Evolutionary conservation across 225 moss, liverwort and hornwort genomes (phyloP).

Genomic region (Antitrichia curtipendula): DNA sequence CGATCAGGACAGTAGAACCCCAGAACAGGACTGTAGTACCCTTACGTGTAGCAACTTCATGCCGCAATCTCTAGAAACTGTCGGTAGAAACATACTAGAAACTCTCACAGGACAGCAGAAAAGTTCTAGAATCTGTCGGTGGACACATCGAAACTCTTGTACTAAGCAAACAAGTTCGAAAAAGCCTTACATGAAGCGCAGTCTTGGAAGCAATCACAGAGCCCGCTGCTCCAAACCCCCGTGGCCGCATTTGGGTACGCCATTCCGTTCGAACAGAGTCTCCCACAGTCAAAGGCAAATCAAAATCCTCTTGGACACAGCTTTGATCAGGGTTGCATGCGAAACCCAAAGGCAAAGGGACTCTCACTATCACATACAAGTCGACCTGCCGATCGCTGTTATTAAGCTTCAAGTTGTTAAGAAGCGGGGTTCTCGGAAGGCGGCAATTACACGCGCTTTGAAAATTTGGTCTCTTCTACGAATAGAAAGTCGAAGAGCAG

Average conservation of each 20-base stretch:
- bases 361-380: too few species aligned
- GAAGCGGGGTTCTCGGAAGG: not conserved
- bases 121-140: not conserved
- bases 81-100: not conserved
- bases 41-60: not conserved
- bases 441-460: not conserved
- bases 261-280: not conserved
- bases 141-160: too few species aligned
- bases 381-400: not conserved
- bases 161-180: not conserved
- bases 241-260: not conserved
- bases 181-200: not conserved
- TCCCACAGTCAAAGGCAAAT: not conserved
- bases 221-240: not conserved
- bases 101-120: not conserved
- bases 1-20: too few species aligned
- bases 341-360: too few species aligned
- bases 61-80: too few species aligned
- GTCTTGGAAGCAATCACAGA: constrained; percentile 10
- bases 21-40: too few species aligned
- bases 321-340: not conserved
- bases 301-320: not conserved
- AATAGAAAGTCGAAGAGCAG: not conserved
- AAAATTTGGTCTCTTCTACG: not conserved
- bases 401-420: too few species aligned